Conservation (phyloP, 2,329 filamentous ascomycete species). For the Colletotrichum aenigma region DNA sequence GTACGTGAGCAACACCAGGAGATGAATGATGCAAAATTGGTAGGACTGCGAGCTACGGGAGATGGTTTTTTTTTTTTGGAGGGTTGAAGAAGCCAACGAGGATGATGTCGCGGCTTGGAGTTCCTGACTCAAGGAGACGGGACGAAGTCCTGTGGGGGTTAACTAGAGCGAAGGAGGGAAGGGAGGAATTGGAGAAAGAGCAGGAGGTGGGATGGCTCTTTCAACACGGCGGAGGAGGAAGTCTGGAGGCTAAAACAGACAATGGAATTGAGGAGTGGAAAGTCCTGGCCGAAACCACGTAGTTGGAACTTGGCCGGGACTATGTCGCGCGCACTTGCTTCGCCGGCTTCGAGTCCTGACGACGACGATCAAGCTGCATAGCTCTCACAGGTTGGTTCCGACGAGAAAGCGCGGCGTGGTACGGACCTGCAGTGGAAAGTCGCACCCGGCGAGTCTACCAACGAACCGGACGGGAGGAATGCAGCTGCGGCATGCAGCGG, state of each 20-base stretch:
- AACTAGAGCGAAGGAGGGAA: conserved; percentile 19
- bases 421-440: conserved; percentile 18
- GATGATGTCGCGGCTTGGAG: conserved; percentile 3
- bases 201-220: conserved; percentile 5
- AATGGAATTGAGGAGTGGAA: not conserved
- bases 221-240: not conserved
- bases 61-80: not conserved
- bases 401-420: conserved; percentile 9
- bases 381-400: not conserved
- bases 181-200: not conserved
- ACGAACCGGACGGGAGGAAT: conserved; percentile 14
- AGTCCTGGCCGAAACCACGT: conserved; percentile 1
- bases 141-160: conserved; percentile 6
- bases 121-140: conserved; percentile 14
- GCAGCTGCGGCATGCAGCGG: conserved; percentile 4
- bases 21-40: conserved; percentile 18
- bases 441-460: conserved; percentile 19
- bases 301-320: not conserved
- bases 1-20: conserved; percentile 26
- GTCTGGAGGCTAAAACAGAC: not conserved
- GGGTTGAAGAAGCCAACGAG: conserved; percentile 3
- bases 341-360: not conserved
- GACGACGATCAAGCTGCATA: conserved; percentile 10
- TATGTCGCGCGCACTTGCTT: not conserved
- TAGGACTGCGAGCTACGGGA: not conserved